Base-by-base conservation (phyloP, 306 rosid species). In the Corylus americana region DNA sequence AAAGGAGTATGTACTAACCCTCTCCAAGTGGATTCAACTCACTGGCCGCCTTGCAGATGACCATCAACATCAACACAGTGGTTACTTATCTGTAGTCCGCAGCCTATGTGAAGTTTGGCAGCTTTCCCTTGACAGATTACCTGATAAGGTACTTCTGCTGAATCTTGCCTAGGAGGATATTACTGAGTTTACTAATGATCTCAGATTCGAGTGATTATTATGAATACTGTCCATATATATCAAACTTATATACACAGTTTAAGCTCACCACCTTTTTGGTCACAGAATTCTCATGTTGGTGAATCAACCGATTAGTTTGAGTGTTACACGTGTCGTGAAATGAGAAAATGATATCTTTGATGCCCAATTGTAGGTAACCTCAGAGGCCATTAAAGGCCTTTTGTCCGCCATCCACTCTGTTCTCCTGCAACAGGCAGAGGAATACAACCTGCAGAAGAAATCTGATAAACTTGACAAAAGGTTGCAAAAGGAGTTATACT, bases 361-460 rank as follows among this genome's bases (percentile, higher is more conserved):
- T 79, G 20, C 51, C 78, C 20, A 81, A 74, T 25, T 83, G 39
- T 75, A 96, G 99, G 94, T 75, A 76, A 79, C 86, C 18, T 84
- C 93, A 5, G 96, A 89, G 31, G 94, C 97, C 77, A 89, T 96
- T 66, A 89, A 91, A 81, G 76, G 74, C 90, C 79, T 96, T 49
- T 67, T 84, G 77, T 63, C 79, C 54, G 90, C 93, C 62, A 82
- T 93, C 73, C 87, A 31, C 69, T 53, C 76, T 7, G 85, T 96
- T 72, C 79, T 76, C 74, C 53, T 59, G n/a, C 94, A 83, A 81
- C 97, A 93, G 82, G 86, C 48, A 53, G 91, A 85, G 78, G 98
- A 91, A 84, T 87, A 88, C 58, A 84, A 70, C 77, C 85, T 72
- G 74, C 94, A 76, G 82, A 87, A 82, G 67, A 93, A 76, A 83